phyloP scores from a whole-genome alignment of 441 rosid genomes.

The Mallotus repandus region DNA sequence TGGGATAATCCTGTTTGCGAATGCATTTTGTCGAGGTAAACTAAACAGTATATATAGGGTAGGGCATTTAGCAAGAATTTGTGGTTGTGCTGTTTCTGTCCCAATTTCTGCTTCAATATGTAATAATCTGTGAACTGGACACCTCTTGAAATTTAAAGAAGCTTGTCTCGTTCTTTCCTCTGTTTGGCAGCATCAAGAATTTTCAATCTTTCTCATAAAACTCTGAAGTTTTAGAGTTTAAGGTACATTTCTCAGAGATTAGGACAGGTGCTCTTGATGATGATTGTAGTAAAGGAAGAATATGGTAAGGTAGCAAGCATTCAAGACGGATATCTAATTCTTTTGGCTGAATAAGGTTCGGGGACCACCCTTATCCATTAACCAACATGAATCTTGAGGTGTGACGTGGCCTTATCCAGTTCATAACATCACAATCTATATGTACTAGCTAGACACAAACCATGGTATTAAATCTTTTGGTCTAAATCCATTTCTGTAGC shows the following conservation, averaged over 20 bases:
- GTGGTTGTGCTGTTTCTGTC: not conserved
- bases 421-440: conserved; percentile 22
- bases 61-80: not conserved
- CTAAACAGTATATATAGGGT: not conserved
- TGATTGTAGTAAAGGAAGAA: not conserved
- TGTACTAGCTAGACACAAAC: not conserved
- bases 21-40: not conserved
- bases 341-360: not conserved
- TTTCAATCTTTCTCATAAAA: not conserved
- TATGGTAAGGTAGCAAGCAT: not conserved
- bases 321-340: not conserved
- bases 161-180: too few species aligned
- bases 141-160: not conserved
- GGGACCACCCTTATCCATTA: conserved; percentile 48
- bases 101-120: not conserved
- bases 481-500: not conserved
- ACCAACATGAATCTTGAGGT: conserved; percentile 24
- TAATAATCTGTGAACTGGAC: not conserved
- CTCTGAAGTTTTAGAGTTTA: not conserved
- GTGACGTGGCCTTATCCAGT: conserved; percentile 57
- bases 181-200: not conserved
- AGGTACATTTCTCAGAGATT: too few species aligned
- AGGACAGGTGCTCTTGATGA: not conserved
- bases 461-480: not conserved
- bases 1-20: not conserved